Evolutionary conservation across 805 yeast genomes (phyloP), one percentile per base, ranked within the genome.

Genomic region (Isabelozyma heimii): DNA sequence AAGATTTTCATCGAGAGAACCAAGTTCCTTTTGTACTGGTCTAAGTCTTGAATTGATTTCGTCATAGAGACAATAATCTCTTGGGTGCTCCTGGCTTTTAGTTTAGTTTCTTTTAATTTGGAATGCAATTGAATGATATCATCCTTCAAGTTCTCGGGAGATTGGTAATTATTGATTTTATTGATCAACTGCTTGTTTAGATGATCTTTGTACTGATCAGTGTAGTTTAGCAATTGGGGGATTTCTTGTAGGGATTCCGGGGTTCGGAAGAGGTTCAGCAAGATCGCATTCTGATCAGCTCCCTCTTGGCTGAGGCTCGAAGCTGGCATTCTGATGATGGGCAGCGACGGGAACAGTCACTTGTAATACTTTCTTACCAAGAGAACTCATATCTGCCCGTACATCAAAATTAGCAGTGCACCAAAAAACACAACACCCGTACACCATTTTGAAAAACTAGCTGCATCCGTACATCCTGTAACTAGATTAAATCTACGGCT

Each of bases 1-100:
- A 92, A 74, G 37, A 91, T 83, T 1, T 95, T 89, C 88, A 94
- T 89, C 9, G 94, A 82, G 26, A 83, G 75, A 1, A 90, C 91
- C 44, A 94, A 72, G 64, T 94, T 94, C 61, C 81, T 82, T 71
- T 94, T 94, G 35, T 91, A 84, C 45, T 80, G 81, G 66, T 94
- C 98, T 50, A 94, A 74, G 17, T 77, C 70, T 56, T 89, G 87
- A 52, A 94, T 91, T 38, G 85, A 86, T 4, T 81, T 75, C 0
- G 97, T 92, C 80, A 90, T 86, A 3, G 62, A 66, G 10, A 84
- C 74, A 47, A 91, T 89, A 3, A 83, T 76, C 4, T 65, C 52
- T 51, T 86, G 90, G 0, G 95, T 87, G 5, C 67, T 56, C 7
- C 60, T 57, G 0, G 91, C 82, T 42, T 79, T 66, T 6, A 55